These are phyloP conservation scores for Russula lepida DNA, from an alignment of 768 basidiomycete genomes.

Conservation along the genomic window DNA sequence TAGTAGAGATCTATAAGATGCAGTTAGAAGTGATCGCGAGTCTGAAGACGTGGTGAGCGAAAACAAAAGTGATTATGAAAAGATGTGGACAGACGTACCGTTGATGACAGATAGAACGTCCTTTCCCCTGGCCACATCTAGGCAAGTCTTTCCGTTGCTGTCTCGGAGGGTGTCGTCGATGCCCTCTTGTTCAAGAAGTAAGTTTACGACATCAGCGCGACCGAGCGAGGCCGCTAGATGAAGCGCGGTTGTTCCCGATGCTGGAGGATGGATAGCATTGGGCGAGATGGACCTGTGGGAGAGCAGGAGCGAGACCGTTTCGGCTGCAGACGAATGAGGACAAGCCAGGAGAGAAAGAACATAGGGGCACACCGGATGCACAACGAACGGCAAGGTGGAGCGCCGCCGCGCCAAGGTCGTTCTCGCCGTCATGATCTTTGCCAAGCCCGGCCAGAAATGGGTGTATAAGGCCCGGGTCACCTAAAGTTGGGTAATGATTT, in stretches of 20 bases:
- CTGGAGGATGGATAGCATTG: conserved; percentile 65
- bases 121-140: conserved; percentile 63
- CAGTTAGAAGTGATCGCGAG: conserved; percentile 67
- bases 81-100: conserved; percentile 36
- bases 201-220: conserved; percentile 58
- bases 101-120: conserved; percentile 61
- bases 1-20: conserved; percentile 65
- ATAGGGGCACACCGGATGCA: conserved; percentile 49
- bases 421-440: conserved; percentile 47
- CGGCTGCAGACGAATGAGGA: conserved; percentile 32
- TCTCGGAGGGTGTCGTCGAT: conserved; percentile 77
- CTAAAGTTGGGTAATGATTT: conserved; percentile 30
- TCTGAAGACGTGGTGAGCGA: conserved; percentile 35
- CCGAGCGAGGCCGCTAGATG: conserved; percentile 69
- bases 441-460: conserved; percentile 72
- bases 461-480: conserved; percentile 72
- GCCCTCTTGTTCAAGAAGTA: conserved; percentile 70
- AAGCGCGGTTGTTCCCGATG: conserved; percentile 63
- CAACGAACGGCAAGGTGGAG: conserved; percentile 80
- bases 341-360: background rate
- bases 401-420: conserved; percentile 65
- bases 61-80: background rate
- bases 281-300: conserved; percentile 71
- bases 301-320: conserved; percentile 61
- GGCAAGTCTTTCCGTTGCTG: conserved; percentile 51